Base-by-base conservation (phyloP, 139 green algal genomes). In the Picochlorum sp. region DNA sequence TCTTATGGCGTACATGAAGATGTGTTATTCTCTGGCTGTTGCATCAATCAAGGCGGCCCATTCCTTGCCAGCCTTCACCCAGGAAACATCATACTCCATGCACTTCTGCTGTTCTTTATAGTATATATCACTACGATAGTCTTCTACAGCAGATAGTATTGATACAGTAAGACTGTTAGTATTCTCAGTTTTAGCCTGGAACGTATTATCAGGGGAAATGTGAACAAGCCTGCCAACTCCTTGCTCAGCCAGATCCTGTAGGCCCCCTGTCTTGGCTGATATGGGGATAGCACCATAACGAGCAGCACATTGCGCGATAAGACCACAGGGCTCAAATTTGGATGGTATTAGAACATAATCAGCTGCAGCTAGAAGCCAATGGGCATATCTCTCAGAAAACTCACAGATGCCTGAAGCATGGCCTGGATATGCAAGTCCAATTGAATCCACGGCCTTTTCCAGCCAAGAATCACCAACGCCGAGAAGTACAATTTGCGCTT, bases 321-420 rank as follows among this genome's bases (percentile, higher is more conserved):
- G 77, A 13, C 86, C 88, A 52, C 83, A 93, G 1, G 88, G 86
- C 69, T 95, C 86, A 33, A 81, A 93, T 12, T 81, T 66, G 7
- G 78, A 89, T 1, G 87, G 87, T 13, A 94, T 61, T 20, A 91
- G n/a, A 28, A 93, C 44, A 52, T 79, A 86, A 72, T 93, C 86
- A 0, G 64, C 61, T 6, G 51, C 87, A 4, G 85, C 87, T 57
- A 89, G 57, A 2, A 94, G 61, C 13, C 82, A 73, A 62, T 92
- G 88, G 14, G 80, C 80, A 26, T 85, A 55, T 22, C 68, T 49
- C 73, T 91, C 81, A 49, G 75, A 74, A 58, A 90, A 88, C 9
- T 22, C 22, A 7, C 74, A 56, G 4, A 82, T 6, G 10, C 81
- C 86, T 0, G 49, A 73, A 1, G 85, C 85, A 3, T 47, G 37